Evolutionary conservation across 129 eudicot species (phyloP), one percentile per base, ranked within the genome.

Genomic region (Saussurea involucrata): DNA sequence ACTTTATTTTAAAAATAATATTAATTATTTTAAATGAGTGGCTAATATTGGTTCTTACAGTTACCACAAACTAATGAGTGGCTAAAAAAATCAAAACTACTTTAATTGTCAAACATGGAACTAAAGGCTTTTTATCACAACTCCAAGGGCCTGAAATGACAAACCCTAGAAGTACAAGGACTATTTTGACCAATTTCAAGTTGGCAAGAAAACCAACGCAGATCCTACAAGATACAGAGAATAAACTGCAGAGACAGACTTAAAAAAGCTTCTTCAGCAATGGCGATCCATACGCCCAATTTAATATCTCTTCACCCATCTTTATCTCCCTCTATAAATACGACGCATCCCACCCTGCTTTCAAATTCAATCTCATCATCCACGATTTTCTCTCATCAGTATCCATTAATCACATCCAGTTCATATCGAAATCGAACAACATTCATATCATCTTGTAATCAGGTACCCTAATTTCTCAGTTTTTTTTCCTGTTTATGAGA

Each of bases 271-370:
- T n/a, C n/a, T n/a, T 36, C 84, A 78, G 33, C 86, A 46, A 83
- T 83, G 86, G 86, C 72, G 83, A 83, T 60, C 68, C 86, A 27
- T 55, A 28, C 77, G 11, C 68, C 33, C 37, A 74, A 37, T n/a
- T 10, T 81, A 34, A 63, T 53, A 60, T 32, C 79, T n/a, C 24
- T 69, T 46, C 29, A n/a, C 32, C 63, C 69, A 36, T 15, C 70
- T 13, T 72, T 46, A 77, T 82, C 32, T 17, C 25, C 69, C 76
- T n/a, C 24, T 78, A 83, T 83, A 78, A 78, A 83, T 83, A n/a
- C n/a, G n/a, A 55, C 12, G 21, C 40, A 28, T 10, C 57, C 40
- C 7, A 12, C 60, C 57, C 71, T 82, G 1, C 8, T 20, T n/a
- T n/a, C n/a, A n/a, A n/a, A n/a, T 32, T 67, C 75, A 4, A 58